Percentiles rank a stretch among this genome's conserved stretches.
These are phyloP conservation scores for Calocybe indica DNA, from an alignment of 768 basidiomycete species.

Conservation along the genomic window DNA sequence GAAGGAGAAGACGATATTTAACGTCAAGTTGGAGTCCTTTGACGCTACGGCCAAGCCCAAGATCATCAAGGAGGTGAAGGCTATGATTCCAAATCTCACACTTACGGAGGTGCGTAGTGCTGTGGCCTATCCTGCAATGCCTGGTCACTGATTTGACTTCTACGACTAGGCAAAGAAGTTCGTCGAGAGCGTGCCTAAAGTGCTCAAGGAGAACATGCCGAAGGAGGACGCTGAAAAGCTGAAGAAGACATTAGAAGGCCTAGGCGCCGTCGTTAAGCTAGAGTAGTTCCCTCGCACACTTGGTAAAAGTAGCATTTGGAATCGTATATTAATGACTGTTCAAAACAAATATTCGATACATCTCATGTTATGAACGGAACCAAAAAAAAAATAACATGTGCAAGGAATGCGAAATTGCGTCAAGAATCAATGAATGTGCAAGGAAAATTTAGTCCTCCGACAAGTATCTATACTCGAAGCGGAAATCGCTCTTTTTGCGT, in stretches of 20 bases:
- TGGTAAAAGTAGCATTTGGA: too few relatives aligned
- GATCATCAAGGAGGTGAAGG: constrained; percentile 97
- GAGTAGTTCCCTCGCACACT: constrained; percentile 42
- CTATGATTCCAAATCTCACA: constrained; percentile 89
- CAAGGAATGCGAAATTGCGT: background rate
- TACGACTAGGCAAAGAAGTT: constrained; percentile 90
- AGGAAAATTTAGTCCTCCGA: constrained; percentile 69
- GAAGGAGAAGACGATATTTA: constrained; percentile 98
- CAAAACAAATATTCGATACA: constrained; percentile 13
- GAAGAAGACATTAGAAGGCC: constrained; percentile 80
- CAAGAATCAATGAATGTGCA: background rate
- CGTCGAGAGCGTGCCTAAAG: constrained; percentile 90
- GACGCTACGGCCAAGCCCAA: constrained; percentile 91
- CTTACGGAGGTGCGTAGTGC: constrained; percentile 81
- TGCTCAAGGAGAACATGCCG: constrained; percentile 88
- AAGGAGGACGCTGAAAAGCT: constrained; percentile 99
- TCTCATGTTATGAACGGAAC: constrained; percentile 4
- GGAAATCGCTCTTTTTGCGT: constrained; percentile 96
- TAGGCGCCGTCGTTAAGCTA: constrained; percentile 84
- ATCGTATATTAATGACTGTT: too few relatives aligned
- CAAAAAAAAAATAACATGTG: constrained; percentile 5
- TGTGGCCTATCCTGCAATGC: constrained; percentile 1
- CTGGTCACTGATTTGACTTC: constrained; percentile 3
- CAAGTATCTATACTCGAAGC: constrained; percentile 92
- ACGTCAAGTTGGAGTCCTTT: constrained; percentile 91